Evolutionary conservation across 2,329 filamentous ascomycete genomes (phyloP).

Genomic region (Graphiopsis chlorocephala): DNA sequence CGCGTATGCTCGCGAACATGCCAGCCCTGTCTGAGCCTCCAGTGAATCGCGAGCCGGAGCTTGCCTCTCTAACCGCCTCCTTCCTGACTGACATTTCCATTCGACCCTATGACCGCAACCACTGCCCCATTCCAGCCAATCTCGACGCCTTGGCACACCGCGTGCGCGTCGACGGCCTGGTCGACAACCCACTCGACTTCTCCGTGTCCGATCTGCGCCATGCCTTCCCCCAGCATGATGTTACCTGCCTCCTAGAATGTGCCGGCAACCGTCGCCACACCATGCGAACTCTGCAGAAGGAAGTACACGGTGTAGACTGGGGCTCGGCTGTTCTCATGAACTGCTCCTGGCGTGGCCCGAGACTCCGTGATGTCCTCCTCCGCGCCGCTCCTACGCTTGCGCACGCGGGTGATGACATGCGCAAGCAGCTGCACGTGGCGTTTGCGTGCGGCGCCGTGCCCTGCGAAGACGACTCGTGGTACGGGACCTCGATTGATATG

Average conservation of each 20-base stretch:
- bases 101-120: slow-evolving; percentile 49
- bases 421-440: slow-evolving; percentile 48
- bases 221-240: slow-evolving; percentile 52
- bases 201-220: slow-evolving; percentile 47
- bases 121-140: slow-evolving; percentile 26
- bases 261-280: slow-evolving; percentile 60
- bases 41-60: slow-evolving; percentile 48
- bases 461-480: slow-evolving; percentile 59
- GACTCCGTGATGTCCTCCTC: slow-evolving; percentile 52
- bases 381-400: slow-evolving; percentile 43
- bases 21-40: slow-evolving; percentile 27
- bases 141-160: slow-evolving; percentile 34
- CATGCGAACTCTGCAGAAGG: slow-evolving; percentile 58
- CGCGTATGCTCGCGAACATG: not conserved
- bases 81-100: slow-evolving; percentile 45
- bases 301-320: slow-evolving; percentile 61
- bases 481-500: slow-evolving; percentile 56
- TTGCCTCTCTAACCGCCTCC: slow-evolving; percentile 44
- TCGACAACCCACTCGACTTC: slow-evolving; percentile 45
- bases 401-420: slow-evolving; percentile 27
- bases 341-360: slow-evolving; percentile 55
- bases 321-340: slow-evolving; percentile 61
- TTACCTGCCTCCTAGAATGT: slow-evolving; percentile 58
- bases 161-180: slow-evolving; percentile 50
- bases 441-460: slow-evolving; percentile 54